A percentile compares a stretch with the other conserved stretches of the same genome.
Evolutionary conservation across 345 rosid species (phyloP).

Genomic region (Arabidopsis arenosa): DNA sequence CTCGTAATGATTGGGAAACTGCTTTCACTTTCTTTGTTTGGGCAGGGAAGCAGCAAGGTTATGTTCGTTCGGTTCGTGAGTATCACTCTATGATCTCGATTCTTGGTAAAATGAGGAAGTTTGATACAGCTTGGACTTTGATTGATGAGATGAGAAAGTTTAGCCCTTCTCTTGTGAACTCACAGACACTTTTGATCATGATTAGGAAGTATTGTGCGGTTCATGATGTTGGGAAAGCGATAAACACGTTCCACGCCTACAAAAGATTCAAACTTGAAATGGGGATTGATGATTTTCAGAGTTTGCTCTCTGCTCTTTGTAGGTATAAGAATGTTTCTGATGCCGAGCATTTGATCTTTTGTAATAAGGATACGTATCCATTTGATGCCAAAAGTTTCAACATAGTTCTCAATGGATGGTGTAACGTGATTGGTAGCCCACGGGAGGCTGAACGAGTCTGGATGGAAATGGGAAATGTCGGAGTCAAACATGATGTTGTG

Average conservation of each 20-base stretch:
- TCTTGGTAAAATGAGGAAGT: conserved; percentile 87
- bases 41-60: conserved; percentile 73
- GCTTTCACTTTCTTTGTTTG: conserved; percentile 87
- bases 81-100: conserved; percentile 82
- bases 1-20: conserved; percentile 85
- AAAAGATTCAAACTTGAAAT: conserved; percentile 65
- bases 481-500: conserved; percentile 67
- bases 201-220: conserved; percentile 86
- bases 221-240: conserved; percentile 81
- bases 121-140: conserved; percentile 87
- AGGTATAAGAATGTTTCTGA: conserved; percentile 93
- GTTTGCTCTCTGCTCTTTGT: conserved; percentile 88
- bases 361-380: conserved; percentile 71
- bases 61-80: conserved; percentile 63
- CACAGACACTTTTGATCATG: conserved; percentile 85
- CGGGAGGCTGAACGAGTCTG: conserved; percentile 80
- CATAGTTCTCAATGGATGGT: conserved; percentile 88
- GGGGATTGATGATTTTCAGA: conserved; percentile 81
- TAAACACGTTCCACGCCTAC: conserved; percentile 77
- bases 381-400: conserved; percentile 81
- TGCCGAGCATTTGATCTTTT: conserved; percentile 87
- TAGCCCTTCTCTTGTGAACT: conserved; percentile 60
- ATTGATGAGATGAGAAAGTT: conserved; percentile 84
- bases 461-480: conserved; percentile 80
- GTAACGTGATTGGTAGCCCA: conserved; percentile 77